A percentile compares a stretch with the other conserved stretches of the same genome.
These are phyloP conservation scores for Adiantum capillusveneris DNA, from an alignment of 75 land plant species.

Conservation along the genomic window DNA sequence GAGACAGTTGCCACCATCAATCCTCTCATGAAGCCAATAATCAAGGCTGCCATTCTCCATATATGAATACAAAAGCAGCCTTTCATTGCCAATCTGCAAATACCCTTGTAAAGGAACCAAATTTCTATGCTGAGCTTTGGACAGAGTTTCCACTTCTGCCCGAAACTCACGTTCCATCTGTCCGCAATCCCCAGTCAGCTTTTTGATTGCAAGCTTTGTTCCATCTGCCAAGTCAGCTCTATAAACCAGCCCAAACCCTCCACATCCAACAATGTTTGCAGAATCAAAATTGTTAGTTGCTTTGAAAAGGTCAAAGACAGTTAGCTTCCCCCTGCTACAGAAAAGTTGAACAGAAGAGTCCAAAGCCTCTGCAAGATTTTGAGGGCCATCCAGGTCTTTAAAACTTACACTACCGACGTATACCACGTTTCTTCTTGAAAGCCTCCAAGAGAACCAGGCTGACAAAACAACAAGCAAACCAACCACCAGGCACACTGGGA, in stretches of 20 bases:
- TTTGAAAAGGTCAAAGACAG: constrained; percentile 40
- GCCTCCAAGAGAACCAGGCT: constrained; percentile 25
- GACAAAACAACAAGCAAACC: constrained; percentile 33
- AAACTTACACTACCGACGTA: constrained; percentile 20
- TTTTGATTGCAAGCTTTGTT: constrained; percentile 53
- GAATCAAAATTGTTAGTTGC: constrained; percentile 62
- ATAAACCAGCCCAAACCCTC: constrained; percentile 67
- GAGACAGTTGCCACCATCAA: constrained; percentile 35
- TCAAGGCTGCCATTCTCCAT: constrained; percentile 77
- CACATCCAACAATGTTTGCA: constrained; percentile 66
- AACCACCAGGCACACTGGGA: constrained; percentile 32
- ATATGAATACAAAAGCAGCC: constrained; percentile 59
- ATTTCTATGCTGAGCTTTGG: constrained; percentile 62
- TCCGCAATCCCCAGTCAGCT: constrained; percentile 61
- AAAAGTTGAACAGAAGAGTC: constrained; percentile 37
- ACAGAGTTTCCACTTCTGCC: constrained; percentile 66
- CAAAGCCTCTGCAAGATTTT: constrained; percentile 22
- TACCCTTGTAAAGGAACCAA: constrained; percentile 67
- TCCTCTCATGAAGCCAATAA: constrained; percentile 64
- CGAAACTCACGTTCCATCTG: constrained; percentile 66
- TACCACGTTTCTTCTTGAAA: constrained; percentile 25
- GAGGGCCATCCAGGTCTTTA: constrained; percentile 18
- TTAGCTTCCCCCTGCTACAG: constrained; percentile 35
- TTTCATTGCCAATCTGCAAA: constrained; percentile 39
- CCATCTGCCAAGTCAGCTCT: constrained; percentile 49